Evolutionary conservation across 75 land plant genomes (phyloP).

Genomic region (Sequoiadendron giganteum): DNA sequence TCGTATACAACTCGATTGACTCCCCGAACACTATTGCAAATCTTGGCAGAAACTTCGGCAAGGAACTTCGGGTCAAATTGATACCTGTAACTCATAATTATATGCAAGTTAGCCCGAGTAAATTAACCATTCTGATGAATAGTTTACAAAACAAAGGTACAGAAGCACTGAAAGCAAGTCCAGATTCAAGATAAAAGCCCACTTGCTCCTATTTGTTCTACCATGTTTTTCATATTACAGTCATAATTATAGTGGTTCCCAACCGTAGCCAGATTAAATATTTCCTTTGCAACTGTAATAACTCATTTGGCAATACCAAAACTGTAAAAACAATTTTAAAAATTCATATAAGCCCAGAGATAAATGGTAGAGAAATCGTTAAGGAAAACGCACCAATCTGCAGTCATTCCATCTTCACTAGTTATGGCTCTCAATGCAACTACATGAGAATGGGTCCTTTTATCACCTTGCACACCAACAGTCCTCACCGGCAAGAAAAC

Average conservation of each 20-base stretch:
- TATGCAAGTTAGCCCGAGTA: neutral
- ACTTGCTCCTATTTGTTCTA: neutral
- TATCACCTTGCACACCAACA: constrained; percentile 99
- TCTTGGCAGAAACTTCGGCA: constrained; percentile 70
- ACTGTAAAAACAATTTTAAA: neutral
- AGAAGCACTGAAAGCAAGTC: neutral
- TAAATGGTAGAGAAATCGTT: neutral
- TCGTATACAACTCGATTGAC: constrained; percentile 88
- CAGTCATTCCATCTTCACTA: constrained; percentile 94
- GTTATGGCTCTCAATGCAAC: constrained; percentile 92
- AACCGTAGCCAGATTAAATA: neutral
- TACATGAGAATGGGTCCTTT: constrained; percentile 79
- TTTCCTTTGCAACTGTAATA: neutral
- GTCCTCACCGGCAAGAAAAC: constrained; percentile 70
- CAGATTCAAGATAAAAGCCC: neutral
- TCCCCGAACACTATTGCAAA: constrained; percentile 88
- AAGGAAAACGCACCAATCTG: constrained; percentile 49
- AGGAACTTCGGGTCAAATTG: constrained; percentile 82
- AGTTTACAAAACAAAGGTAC: neutral
- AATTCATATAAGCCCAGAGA: neutral
- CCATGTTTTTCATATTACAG: neutral
- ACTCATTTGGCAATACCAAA: neutral
- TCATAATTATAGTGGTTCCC: neutral
- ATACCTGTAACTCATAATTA: constrained; percentile 55
- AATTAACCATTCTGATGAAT: neutral